Percentiles rank a stretch among this genome's conserved stretches.
These are phyloP conservation scores for Eragrostis nindensis DNA, from an alignment of 176 grass and related monocot genomes.

Conservation along the genomic window DNA sequence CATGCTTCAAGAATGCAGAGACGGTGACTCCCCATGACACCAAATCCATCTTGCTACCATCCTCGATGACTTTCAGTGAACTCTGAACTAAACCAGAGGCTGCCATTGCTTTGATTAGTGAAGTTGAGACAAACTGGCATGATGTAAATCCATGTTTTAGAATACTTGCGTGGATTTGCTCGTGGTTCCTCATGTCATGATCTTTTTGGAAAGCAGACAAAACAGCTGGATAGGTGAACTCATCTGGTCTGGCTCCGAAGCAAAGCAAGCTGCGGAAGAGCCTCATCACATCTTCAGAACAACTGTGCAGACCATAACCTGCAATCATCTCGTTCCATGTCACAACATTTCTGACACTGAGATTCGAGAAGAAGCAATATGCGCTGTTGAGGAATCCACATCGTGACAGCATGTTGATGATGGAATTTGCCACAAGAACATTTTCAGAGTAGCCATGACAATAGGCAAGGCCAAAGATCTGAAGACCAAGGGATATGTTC, in stretches of 20 bases:
- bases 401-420: slow-evolving; percentile 61
- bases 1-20: slow-evolving; percentile 58
- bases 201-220: slow-evolving; percentile 43
- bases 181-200: slow-evolving; percentile 34
- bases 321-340: slow-evolving; percentile 69
- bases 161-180: slow-evolving; percentile 50
- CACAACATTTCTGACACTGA: slow-evolving; percentile 39
- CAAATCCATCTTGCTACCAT: slow-evolving; percentile 38
- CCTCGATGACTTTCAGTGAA: slow-evolving; percentile 44
- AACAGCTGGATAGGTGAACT: slow-evolving; percentile 57
- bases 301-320: slow-evolving; percentile 45
- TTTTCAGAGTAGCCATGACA: slow-evolving; percentile 42
- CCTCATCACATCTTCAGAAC: slow-evolving; percentile 39
- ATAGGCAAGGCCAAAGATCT: slow-evolving; percentile 54
- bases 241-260: slow-evolving; percentile 32
- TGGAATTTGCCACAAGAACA: slow-evolving; percentile 56
- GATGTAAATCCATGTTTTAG: slow-evolving; percentile 56
- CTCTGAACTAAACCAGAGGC: slow-evolving; percentile 34
- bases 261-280: slow-evolving; percentile 50
- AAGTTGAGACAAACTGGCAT: slow-evolving; percentile 50
- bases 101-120: slow-evolving; percentile 52
- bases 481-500: slow-evolving; percentile 42
- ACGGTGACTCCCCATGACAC: slow-evolving; percentile 57
- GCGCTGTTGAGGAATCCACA: slow-evolving; percentile 46
- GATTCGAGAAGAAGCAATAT: slow-evolving; percentile 42